Percentiles rank a stretch among this genome's conserved stretches.
phyloP scores from a whole-genome alignment of 2,329 filamentous ascomycete species.

The Cercospora zeina region DNA sequence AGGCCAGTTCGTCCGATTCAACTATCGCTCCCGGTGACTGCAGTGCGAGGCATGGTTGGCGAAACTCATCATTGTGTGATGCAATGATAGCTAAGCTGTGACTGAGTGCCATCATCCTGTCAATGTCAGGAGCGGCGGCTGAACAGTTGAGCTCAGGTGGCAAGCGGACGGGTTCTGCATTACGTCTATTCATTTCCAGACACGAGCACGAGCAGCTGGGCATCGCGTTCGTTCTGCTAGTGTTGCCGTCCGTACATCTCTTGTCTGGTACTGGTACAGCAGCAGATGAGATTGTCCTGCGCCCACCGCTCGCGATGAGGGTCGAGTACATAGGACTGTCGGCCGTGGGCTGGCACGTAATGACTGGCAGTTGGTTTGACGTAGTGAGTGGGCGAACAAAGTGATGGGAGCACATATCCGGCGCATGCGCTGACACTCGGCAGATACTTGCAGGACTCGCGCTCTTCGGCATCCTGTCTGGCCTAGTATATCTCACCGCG shows the following conservation, averaged over 20 bases:
- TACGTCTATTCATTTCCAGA: conserved; percentile 14
- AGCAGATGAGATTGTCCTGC: background rate
- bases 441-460: conserved; percentile 17
- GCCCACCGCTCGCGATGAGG: background rate
- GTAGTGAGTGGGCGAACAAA: conserved; percentile 1
- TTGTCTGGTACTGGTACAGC: conserved; percentile 4
- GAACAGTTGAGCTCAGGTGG: conserved; percentile 19
- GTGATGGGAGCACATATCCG: background rate
- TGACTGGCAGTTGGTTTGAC: conserved; percentile 16
- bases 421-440: background rate
- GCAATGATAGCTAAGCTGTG: background rate
- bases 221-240: conserved; percentile 10
- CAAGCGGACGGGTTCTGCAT: conserved; percentile 13
- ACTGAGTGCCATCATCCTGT: background rate
- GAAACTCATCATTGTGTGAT: background rate
- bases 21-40: background rate
- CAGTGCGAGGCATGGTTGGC: background rate
- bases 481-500: background rate
- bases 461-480: conserved; percentile 10
- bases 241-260: conserved; percentile 12
- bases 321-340: conserved; percentile 15
- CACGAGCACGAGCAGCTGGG: conserved; percentile 11
- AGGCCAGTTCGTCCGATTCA: background rate
- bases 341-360: conserved; percentile 17
- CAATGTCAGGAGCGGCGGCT: conserved; percentile 18